These are phyloP conservation scores for Macrocybe gigantea DNA, from an alignment of 768 basidiomycete species.

Conservation along the genomic window DNA sequence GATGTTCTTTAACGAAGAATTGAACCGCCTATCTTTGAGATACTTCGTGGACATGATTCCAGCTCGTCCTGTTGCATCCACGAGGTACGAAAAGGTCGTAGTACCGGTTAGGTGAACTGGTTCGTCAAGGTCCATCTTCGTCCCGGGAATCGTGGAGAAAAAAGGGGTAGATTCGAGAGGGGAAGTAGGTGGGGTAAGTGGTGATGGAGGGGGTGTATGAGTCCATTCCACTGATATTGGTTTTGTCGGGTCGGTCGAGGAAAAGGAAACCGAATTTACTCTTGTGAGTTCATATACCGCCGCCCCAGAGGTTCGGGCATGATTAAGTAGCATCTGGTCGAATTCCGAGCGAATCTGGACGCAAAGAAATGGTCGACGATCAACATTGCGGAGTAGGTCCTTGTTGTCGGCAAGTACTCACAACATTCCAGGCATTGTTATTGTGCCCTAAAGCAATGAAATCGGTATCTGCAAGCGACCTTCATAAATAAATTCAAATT, in stretches of 20 bases:
- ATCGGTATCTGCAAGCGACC: constrained; percentile 42
- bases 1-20: constrained; percentile 64
- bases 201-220: constrained; percentile 35
- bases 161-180: constrained; percentile 25
- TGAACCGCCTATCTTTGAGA: constrained; percentile 64
- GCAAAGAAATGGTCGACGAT: not conserved
- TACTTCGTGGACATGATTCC: constrained; percentile 68
- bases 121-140: constrained; percentile 1
- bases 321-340: constrained; percentile 51
- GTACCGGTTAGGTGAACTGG: constrained; percentile 30
- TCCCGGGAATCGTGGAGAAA: constrained; percentile 9
- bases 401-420: constrained; percentile 19
- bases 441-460: constrained; percentile 48
- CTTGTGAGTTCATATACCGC: constrained; percentile 49
- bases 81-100: constrained; percentile 59
- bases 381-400: no score
- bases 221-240: constrained; percentile 53
- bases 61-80: constrained; percentile 72
- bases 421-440: constrained; percentile 59
- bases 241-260: constrained; percentile 26
- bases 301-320: constrained; percentile 47
- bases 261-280: constrained; percentile 44
- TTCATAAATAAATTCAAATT: not conserved
- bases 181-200: constrained; percentile 35
- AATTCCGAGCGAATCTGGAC: constrained; percentile 53